phyloP scores from a whole-genome alignment of 2,329 filamentous ascomycete genomes.

The Diaporthe helianthi region DNA sequence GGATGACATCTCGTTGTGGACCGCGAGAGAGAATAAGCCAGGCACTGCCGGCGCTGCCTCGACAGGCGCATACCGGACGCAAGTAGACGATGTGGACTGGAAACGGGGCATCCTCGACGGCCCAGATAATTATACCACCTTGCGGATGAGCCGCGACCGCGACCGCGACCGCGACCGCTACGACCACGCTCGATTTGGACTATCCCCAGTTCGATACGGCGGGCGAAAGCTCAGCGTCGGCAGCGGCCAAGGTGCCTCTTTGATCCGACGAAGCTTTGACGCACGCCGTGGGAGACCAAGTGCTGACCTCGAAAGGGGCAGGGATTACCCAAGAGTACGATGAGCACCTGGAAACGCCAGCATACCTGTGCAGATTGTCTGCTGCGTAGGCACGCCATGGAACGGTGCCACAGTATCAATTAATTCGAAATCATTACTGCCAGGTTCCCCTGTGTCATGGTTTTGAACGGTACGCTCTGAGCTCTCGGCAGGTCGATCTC shows the following conservation, averaged over 20 bases:
- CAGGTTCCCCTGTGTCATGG: not conserved
- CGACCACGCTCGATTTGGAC: conserved; percentile 27
- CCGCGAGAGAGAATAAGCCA: conserved; percentile 20
- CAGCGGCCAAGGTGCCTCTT: conserved; percentile 30
- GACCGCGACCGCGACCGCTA: conserved; percentile 27
- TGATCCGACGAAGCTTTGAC: conserved; percentile 32
- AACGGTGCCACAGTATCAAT: not conserved
- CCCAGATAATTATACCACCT: not conserved
- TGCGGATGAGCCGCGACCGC: conserved; percentile 29
- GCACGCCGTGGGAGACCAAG: conserved; percentile 32
- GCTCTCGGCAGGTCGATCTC: not conserved
- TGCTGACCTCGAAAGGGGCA: conserved; percentile 35
- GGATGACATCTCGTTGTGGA: conserved; percentile 12
- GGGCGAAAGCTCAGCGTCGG: conserved; percentile 32
- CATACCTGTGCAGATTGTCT: not conserved
- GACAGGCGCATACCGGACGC: conserved; percentile 25
- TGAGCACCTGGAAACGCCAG: not conserved
- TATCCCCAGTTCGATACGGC: conserved; percentile 32
- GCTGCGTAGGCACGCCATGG: not conserved
- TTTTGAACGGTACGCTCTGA: not conserved
- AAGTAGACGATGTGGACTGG: conserved; percentile 22
- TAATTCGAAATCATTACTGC: not conserved
- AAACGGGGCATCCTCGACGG: conserved; percentile 27
- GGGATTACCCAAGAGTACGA: conserved; percentile 25
- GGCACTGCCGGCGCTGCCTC: conserved; percentile 28